These are phyloP conservation scores for Fraxinus pennsylvanica DNA, from an alignment of 257 asterid species.

Conservation along the genomic window DNA sequence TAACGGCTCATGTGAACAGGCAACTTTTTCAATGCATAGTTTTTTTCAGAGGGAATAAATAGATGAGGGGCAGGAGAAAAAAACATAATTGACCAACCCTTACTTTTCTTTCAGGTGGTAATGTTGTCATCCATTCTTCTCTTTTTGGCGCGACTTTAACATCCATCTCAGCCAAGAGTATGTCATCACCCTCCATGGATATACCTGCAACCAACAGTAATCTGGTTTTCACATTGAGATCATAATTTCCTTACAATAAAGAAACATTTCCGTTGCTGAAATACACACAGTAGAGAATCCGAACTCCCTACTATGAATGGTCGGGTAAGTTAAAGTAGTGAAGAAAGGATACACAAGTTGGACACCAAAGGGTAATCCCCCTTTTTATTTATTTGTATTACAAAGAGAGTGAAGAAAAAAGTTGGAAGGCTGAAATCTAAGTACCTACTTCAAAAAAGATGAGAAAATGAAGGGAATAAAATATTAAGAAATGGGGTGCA, in stretches of 20 bases:
- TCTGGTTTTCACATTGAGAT: conserved; percentile 26
- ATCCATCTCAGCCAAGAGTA: conserved; percentile 80
- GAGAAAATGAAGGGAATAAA: neutral
- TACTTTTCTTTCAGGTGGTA: conserved; percentile 97
- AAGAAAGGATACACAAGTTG: neutral
- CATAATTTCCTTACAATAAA: neutral
- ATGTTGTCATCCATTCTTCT: conserved; percentile 98
- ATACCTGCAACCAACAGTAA: conserved; percentile 58
- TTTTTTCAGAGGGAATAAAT: neutral
- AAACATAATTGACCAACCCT: neutral
- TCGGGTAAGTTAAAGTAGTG: conserved; percentile 5
- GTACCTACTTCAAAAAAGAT: neutral
- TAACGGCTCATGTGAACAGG: too few relatives aligned
- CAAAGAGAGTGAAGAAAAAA: neutral
- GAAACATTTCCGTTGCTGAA: neutral
- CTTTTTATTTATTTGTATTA: neutral
- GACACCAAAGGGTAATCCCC: neutral
- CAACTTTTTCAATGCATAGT: too few relatives aligned
- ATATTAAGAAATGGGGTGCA: neutral
- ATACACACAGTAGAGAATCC: neutral
- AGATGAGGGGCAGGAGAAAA: neutral
- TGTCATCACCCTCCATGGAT: conserved; percentile 95
- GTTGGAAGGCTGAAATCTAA: neutral
- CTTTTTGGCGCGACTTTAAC: conserved; percentile 66
- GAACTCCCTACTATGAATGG: neutral